phyloP scores from a whole-genome alignment of 2,329 filamentous ascomycete genomes.

The Pyrenophora tritici-repentis region DNA sequence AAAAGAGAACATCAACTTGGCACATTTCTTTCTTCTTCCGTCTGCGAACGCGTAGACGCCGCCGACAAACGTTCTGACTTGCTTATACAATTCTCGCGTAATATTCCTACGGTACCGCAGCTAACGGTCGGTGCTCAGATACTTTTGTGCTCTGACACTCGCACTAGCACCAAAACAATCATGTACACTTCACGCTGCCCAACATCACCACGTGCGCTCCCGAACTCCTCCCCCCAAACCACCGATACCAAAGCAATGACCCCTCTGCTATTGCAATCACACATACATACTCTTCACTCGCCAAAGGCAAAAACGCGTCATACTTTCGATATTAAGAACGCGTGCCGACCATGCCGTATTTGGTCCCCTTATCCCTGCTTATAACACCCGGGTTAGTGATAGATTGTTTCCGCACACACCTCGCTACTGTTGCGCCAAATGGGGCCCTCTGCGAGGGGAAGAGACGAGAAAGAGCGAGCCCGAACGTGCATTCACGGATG shows the following conservation, averaged over 20 bases:
- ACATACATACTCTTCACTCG: conserved; percentile 5
- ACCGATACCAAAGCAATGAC: conserved; percentile 5
- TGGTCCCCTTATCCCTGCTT: conserved; percentile 24
- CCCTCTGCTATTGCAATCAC: conserved; percentile 12
- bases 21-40: too few species aligned
- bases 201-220: background rate
- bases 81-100: too few species aligned
- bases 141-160: background rate
- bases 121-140: too few species aligned
- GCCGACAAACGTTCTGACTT: too few species aligned
- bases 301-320: background rate
- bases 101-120: too few species aligned
- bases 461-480: background rate
- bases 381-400: conserved; percentile 31
- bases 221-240: background rate
- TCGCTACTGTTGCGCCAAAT: background rate
- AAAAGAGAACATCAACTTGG: too few species aligned
- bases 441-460: too few species aligned
- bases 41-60: too few species aligned
- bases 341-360: conserved; percentile 4
- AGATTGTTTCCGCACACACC: conserved; percentile 22
- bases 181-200: background rate
- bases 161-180: background rate
- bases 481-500: too few species aligned
- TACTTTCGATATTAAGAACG: conserved; percentile 20